A percentile compares a stretch with the other conserved stretches of the same genome.
phyloP scores from a whole-genome alignment of 192 early-diverging fungal species.

The Oehlia diaphana region DNA sequence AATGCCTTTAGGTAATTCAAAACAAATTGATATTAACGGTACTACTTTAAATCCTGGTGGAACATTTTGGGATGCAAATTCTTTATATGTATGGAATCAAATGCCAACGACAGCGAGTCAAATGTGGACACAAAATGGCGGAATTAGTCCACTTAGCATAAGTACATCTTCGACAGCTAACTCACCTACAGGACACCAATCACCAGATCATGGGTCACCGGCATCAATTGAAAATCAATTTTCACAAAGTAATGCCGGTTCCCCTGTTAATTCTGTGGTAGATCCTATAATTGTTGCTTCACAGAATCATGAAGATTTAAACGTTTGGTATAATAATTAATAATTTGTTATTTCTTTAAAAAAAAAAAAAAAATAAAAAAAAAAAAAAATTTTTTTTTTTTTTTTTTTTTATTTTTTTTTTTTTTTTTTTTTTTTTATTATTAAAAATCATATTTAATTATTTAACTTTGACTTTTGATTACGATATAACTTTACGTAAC shows the following conservation, averaged over 20 bases:
- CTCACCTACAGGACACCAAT: constrained; percentile 5
- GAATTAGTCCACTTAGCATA: not conserved
- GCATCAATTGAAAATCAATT: too few relatives aligned
- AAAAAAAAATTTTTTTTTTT: too few relatives aligned
- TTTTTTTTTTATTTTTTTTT: too few relatives aligned
- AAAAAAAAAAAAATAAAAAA: too few relatives aligned
- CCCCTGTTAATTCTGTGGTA: too few relatives aligned
- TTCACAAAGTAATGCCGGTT: too few relatives aligned
- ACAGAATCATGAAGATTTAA: too few relatives aligned
- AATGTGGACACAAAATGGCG: constrained; percentile 5
- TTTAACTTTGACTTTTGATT: not conserved
- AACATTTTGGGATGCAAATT: constrained; percentile 16
- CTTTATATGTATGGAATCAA: constrained; percentile 8
- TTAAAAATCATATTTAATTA: too few relatives aligned
- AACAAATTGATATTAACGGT: constrained; percentile 3
- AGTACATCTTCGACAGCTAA: not conserved
- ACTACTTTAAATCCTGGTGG: not conserved
- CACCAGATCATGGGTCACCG: constrained; percentile 7
- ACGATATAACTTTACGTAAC: not conserved
- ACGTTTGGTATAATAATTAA: too few relatives aligned
- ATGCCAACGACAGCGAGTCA: not conserved
- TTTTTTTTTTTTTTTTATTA: too few relatives aligned
- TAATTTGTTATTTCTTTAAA: too few relatives aligned
- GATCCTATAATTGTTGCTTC: too few relatives aligned
- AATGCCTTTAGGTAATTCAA: not conserved